Evolutionary conservation across 306 rosid species (phyloP).

Genomic region (Lathyrus aphaca): DNA sequence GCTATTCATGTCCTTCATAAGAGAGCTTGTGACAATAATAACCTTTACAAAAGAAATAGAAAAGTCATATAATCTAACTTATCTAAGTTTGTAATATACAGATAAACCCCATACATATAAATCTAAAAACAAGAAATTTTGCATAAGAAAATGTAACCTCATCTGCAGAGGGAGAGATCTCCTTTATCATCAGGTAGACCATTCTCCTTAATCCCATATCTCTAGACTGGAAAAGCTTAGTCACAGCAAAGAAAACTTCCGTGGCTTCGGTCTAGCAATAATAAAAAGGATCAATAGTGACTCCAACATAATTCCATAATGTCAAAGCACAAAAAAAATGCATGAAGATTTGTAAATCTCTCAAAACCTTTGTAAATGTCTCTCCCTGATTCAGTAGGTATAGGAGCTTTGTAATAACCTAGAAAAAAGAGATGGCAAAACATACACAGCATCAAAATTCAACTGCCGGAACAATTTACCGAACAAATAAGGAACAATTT

Average conservation of each 20-base stretch:
- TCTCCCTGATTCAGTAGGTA: slow-evolving; percentile 98
- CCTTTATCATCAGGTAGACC: slow-evolving; percentile 96
- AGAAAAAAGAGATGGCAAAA: slow-evolving; percentile 37
- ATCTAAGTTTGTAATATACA: slow-evolving; percentile 28
- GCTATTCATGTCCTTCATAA: slow-evolving; percentile 99
- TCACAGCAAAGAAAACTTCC: slow-evolving; percentile 97
- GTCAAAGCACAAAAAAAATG: slow-evolving; percentile 28
- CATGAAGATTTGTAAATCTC: slow-evolving; percentile 33
- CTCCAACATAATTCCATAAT: slow-evolving; percentile 22
- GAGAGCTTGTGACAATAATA: slow-evolving; percentile 97
- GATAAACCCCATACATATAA: neutral
- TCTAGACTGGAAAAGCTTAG: slow-evolving; percentile 96
- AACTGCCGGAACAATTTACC: slow-evolving; percentile 27
- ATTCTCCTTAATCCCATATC: slow-evolving; percentile 97
- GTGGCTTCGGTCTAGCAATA: slow-evolving; percentile 81
- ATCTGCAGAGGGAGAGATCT: slow-evolving; percentile 94
- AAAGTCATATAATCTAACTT: slow-evolving; percentile 48
- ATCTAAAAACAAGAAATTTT: slow-evolving; percentile 30
- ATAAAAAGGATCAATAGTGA: slow-evolving; percentile 16
- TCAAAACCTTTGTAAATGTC: slow-evolving; percentile 81
- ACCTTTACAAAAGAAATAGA: slow-evolving; percentile 55
- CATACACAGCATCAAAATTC: slow-evolving; percentile 34
- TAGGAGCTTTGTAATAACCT: slow-evolving; percentile 95
- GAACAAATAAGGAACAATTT: slow-evolving; percentile 3
- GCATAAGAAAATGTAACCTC: slow-evolving; percentile 60